A percentile compares a stretch with the other conserved stretches of the same genome.
Conservation (phyloP, 768 basidiomycete species). For the Hemileccinum rubropunctum region DNA sequence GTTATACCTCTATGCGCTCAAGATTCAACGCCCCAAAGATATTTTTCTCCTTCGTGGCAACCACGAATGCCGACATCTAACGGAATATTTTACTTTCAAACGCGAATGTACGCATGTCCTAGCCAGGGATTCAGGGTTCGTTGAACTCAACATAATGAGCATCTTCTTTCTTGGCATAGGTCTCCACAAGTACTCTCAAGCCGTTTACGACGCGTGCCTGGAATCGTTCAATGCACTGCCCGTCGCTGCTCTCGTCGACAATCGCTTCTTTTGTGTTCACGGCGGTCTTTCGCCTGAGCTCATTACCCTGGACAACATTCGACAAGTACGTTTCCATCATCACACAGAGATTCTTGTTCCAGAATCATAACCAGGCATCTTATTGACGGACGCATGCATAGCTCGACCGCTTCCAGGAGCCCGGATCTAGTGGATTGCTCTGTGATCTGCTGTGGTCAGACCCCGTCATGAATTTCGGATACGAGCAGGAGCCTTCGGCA, state of each 20-base stretch:
- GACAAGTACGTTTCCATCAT: slow-evolving; percentile 43
- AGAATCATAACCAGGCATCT: neutral
- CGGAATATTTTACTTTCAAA: slow-evolving; percentile 98
- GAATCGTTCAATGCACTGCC: slow-evolving; percentile 89
- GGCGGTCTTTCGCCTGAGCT: slow-evolving; percentile 93
- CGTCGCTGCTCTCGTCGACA: slow-evolving; percentile 87
- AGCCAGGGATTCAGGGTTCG: slow-evolving; percentile 2
- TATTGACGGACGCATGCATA: slow-evolving; percentile 31
- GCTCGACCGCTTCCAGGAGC: slow-evolving; percentile 93
- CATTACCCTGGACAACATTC: slow-evolving; percentile 71
- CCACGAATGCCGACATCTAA: slow-evolving; percentile 95
- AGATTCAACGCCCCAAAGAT: slow-evolving; percentile 83
- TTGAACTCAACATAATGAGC: slow-evolving; percentile 6
- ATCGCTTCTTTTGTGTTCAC: slow-evolving; percentile 96
- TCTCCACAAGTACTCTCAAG: slow-evolving; percentile 30
- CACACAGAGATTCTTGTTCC: neutral
- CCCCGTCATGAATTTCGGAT: slow-evolving; percentile 85
- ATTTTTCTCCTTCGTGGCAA: slow-evolving; percentile 89
- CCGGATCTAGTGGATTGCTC: slow-evolving; percentile 85
- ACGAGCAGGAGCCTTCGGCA: slow-evolving; percentile 58
- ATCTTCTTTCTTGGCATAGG: slow-evolving; percentile 17
- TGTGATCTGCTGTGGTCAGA: slow-evolving; percentile 98
- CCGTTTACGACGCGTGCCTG: slow-evolving; percentile 90
- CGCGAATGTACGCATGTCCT: slow-evolving; percentile 72
- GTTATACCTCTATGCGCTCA: slow-evolving; percentile 89